Evolutionary conservation across 257 asterid genomes (phyloP), one percentile per base, ranked within the genome.

Genomic region (Cinchona pubescens): DNA sequence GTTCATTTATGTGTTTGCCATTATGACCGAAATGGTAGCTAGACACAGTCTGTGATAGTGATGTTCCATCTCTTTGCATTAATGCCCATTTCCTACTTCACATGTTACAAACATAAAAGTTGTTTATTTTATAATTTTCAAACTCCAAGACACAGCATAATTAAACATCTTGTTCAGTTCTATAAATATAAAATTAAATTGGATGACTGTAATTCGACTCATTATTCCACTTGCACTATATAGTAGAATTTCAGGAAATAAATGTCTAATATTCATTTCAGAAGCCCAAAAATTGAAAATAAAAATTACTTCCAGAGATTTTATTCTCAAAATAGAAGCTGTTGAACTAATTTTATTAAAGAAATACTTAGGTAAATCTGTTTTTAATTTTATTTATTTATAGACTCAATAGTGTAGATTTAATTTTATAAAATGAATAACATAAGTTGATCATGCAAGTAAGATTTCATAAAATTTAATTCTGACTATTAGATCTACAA

Each of bases 11-110:
- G 23, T 71, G 29, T n/a, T 23, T 38, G 32, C 12, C 46, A 59
- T 60, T 37, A 73, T 58, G n/a, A 29, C 81, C 67, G 67, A 45
- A 18, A 7, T 35, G 10, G 60, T 72, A 12, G n/a, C n/a, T n/a
- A n/a, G 55, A 55, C 29, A 37, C 0, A 35, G 63, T 27, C 32
- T 38, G 16, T 37, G 77, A 71, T 64, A 53, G 56, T 34, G 62
- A 64, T 66, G 77, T 61, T 30, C 32, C 66, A 53, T 12, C 70
- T 30, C 12, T 13, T 68, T 60, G 66, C 53, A 34, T 42, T 42
- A 43, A 43, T 15, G 12, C 23, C 58, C 32, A 4, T 61, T 4
- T 46, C 73, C 29, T 5, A 29, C 59, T 46, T 16, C 59, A 53
- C 46, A 55, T 76, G 45, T 45, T 53, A 3, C 21, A 21, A 11